These are phyloP conservation scores for Dichomitus squalens DNA, from an alignment of 1,284 basidiomycete genomes.

Conservation along the genomic window DNA sequence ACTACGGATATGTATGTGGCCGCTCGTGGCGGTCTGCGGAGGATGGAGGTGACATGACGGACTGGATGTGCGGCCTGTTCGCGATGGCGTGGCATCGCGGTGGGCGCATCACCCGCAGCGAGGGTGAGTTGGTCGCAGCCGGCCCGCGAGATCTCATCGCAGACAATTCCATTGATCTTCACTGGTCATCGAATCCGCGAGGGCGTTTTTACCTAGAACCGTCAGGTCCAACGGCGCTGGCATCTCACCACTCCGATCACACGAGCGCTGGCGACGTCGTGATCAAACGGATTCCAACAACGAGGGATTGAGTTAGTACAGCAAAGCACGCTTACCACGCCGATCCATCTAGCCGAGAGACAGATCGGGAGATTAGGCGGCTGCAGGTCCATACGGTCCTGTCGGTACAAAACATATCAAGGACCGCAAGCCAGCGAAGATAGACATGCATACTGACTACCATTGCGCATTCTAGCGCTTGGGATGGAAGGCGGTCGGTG, in stretches of 20 bases:
- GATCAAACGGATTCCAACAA: no score
- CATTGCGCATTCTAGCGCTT: background rate
- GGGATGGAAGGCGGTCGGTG: no score
- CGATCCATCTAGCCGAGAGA: no score
- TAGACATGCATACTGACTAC: background rate
- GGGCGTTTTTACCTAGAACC: background rate
- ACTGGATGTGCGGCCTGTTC: background rate
- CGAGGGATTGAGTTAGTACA: no score
- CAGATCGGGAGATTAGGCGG: no score
- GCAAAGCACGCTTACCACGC: no score
- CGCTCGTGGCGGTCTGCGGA: background rate
- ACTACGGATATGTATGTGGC: background rate
- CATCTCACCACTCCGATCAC: no score
- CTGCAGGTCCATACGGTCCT: no score
- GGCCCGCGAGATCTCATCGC: background rate
- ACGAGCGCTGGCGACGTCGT: no score
- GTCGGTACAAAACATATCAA: background rate
- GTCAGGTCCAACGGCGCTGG: background rate
- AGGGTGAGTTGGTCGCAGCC: background rate
- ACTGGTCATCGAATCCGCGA: background rate
- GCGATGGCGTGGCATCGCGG: slow-evolving; percentile 1
- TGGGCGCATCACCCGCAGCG: slow-evolving; percentile 10
- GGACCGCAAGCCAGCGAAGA: background rate
- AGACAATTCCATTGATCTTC: background rate
- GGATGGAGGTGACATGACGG: background rate